Evolutionary conservation across 1,284 basidiomycete species (phyloP).

Genomic region (Tausonia pullulans): DNA sequence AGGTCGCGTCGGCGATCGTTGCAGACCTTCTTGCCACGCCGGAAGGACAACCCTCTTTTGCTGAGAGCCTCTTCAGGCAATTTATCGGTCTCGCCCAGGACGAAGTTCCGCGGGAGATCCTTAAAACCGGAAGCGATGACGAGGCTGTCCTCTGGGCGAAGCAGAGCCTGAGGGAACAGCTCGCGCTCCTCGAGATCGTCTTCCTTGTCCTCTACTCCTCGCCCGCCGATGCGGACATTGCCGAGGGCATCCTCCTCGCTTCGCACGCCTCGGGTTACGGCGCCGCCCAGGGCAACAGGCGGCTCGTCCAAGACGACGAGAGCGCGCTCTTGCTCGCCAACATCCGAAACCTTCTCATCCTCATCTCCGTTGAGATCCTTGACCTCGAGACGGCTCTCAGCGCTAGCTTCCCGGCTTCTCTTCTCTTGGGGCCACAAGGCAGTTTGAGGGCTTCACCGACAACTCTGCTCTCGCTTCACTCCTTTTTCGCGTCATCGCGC

Average conservation of each 20-base stretch:
- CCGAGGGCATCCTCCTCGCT: constrained; percentile 1
- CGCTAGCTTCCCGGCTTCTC: not conserved
- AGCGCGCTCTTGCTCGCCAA: not conserved
- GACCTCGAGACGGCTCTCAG: constrained; percentile 4
- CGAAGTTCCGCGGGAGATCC: not conserved
- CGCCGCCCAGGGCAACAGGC: not conserved
- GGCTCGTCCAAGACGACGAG: not conserved
- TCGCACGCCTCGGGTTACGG: not conserved
- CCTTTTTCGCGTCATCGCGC: not conserved
- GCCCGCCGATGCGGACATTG: not conserved
- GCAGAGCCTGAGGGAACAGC: constrained; percentile 6
- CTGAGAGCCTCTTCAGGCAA: constrained; percentile 1
- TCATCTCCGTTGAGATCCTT: constrained; percentile 8
- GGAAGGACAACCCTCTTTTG: not conserved
- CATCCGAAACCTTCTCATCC: constrained; percentile 2
- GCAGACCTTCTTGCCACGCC: not conserved
- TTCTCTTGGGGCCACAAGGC: not conserved
- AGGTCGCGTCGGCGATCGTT: not conserved
- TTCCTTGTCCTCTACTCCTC: constrained; percentile 10
- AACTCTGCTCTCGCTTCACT: not conserved
- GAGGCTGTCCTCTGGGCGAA: constrained; percentile 1
- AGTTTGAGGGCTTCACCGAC: not conserved
- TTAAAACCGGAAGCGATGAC: too few species aligned
- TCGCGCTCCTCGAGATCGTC: constrained; percentile 8
- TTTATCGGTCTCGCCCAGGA: constrained; percentile 1